Evolutionary conservation across 75 land plant species (phyloP).

Genomic region (Pinus tabuliformis): DNA sequence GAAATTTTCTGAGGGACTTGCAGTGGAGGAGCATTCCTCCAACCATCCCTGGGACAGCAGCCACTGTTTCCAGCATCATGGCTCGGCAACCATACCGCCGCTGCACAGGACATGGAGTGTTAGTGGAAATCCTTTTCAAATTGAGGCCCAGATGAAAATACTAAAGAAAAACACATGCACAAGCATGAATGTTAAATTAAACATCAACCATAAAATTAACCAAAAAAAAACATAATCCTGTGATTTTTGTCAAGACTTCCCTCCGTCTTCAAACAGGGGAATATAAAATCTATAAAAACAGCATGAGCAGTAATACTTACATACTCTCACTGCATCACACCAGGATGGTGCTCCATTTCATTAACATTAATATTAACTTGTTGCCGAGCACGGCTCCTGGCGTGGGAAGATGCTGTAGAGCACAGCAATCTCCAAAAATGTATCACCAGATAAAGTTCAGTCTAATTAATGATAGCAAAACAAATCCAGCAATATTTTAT

Average conservation of each 20-base stretch:
- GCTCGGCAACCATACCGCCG: slow-evolving; percentile 80
- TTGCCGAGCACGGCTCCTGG: slow-evolving; percentile 26
- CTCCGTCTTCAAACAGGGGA: not conserved
- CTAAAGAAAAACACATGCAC: not conserved
- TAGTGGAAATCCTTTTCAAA: not conserved
- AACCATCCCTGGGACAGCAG: slow-evolving; percentile 96
- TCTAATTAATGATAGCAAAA: not conserved
- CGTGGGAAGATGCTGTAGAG: slow-evolving; percentile 13
- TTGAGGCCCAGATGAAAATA: too few species aligned
- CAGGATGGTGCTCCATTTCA: slow-evolving; percentile 25
- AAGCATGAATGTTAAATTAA: too few species aligned
- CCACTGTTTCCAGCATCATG: slow-evolving; percentile 95
- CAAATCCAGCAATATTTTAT: not conserved
- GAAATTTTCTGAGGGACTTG: slow-evolving; percentile 69
- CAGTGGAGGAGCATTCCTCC: slow-evolving; percentile 86
- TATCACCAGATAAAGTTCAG: not conserved
- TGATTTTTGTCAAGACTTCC: not conserved
- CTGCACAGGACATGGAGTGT: slow-evolving; percentile 22
- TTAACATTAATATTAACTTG: not conserved
- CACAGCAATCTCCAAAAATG: not conserved
- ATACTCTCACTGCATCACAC: slow-evolving; percentile 14
- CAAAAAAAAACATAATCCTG: not conserved
- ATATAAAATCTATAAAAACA: not conserved
- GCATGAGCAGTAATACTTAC: slow-evolving; percentile 14
- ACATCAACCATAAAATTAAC: not conserved